Evolutionary conservation across 768 basidiomycete species (phyloP).

Genomic region (Cystobasidium tubakii): DNA sequence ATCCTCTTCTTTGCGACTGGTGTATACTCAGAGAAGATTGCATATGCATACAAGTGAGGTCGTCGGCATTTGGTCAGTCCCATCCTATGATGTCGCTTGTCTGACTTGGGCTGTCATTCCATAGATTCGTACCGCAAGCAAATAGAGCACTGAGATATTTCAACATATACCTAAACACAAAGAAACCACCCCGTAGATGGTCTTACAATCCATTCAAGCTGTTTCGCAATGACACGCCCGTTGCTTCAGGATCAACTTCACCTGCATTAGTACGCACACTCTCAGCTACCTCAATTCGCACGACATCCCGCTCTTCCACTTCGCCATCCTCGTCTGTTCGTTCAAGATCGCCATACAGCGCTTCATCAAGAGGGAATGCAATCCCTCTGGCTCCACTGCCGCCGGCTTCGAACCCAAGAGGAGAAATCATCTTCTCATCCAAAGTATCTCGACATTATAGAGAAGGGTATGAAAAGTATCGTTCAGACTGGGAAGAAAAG

Average conservation of each 20-base stretch:
- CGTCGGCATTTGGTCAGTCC: background rate
- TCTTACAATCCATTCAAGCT: conserved; percentile 39
- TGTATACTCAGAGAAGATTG: conserved; percentile 92
- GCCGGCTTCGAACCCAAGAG: conserved; percentile 79
- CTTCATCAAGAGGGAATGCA: conserved; percentile 46
- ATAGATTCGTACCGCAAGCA: conserved; percentile 90
- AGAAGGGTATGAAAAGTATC: conserved; percentile 87
- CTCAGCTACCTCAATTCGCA: background rate
- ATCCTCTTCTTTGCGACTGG: conserved; percentile 93
- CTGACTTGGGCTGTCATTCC: background rate
- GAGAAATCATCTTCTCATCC: conserved; percentile 92
- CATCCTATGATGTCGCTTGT: background rate
- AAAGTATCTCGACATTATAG: conserved; percentile 74
- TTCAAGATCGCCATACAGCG: conserved; percentile 37
- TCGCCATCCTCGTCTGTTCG: conserved; percentile 28
- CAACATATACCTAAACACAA: conserved; percentile 88
- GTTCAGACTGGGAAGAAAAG: conserved; percentile 70
- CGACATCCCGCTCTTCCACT: conserved; percentile 1
- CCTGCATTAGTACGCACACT: background rate
- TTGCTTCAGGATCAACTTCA: conserved; percentile 14
- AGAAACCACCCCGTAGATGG: conserved; percentile 27
- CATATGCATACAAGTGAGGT: conserved; percentile 79
- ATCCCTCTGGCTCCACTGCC: conserved; percentile 69
- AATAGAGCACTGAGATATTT: conserved; percentile 84
- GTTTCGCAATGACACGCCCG: conserved; percentile 20